These are phyloP conservation scores for Russula sp. DNA, from an alignment of 768 basidiomycete species.

Conservation along the genomic window DNA sequence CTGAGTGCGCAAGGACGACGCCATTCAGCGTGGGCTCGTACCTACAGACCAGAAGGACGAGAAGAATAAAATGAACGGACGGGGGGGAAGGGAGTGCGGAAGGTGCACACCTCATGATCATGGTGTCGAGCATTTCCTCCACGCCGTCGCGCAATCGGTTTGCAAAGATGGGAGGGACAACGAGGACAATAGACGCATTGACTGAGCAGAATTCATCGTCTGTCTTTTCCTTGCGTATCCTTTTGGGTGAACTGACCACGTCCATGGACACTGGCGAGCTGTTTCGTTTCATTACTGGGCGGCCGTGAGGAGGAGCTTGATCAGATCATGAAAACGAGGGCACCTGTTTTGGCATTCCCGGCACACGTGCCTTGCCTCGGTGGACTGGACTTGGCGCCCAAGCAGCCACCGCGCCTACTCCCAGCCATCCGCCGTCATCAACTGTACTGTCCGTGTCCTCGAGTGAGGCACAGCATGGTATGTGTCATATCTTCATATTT, in stretches of 20 bases:
- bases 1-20: conserved; percentile 81
- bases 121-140: conserved; percentile 86
- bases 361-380: not conserved
- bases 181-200: conserved; percentile 58
- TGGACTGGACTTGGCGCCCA: not conserved
- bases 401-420: not conserved
- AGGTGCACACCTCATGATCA: conserved; percentile 81
- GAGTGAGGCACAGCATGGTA: conserved; percentile 9
- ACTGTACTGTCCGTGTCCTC: not conserved
- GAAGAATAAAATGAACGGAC: not conserved
- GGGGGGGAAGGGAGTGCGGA: not conserved
- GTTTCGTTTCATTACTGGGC: conserved; percentile 8
- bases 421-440: not conserved
- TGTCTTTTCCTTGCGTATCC: conserved; percentile 27
- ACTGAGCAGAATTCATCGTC: conserved; percentile 52
- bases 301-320: not conserved
- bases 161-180: conserved; percentile 78
- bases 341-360: no score
- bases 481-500: not conserved
- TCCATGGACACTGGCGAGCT: conserved; percentile 23
- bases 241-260: conserved; percentile 20
- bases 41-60: conserved; percentile 34
- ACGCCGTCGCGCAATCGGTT: conserved; percentile 64
- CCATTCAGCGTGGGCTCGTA: conserved; percentile 84
- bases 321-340: no score